Evolutionary conservation across 2,329 filamentous ascomycete species (phyloP).

Genomic region (Diaporthe ampelina): DNA sequence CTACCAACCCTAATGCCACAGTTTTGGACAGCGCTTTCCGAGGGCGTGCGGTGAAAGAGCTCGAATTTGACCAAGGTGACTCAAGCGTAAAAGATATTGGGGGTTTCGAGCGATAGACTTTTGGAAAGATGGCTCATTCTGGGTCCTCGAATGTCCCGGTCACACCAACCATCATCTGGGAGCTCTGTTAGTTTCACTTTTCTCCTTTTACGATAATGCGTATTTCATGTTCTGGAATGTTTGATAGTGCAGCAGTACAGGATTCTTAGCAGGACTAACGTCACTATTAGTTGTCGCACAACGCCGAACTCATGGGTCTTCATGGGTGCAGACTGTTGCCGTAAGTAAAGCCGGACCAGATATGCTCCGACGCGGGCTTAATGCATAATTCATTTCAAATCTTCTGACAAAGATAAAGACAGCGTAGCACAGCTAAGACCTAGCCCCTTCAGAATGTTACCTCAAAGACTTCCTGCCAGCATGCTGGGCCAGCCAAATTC

Average conservation of each 20-base stretch:
- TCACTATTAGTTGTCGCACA: conserved; percentile 32
- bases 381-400: conserved; percentile 37
- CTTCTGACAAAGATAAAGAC: not conserved
- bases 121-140: conserved; percentile 46
- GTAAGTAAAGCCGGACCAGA: not conserved
- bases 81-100: conserved; percentile 30
- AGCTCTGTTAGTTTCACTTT: conserved; percentile 33
- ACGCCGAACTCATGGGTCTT: conserved; percentile 38
- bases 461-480: not conserved
- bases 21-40: conserved; percentile 22
- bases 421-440: conserved; percentile 4
- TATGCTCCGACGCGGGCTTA: no score
- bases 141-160: conserved; percentile 44
- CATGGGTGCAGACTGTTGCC: conserved; percentile 31
- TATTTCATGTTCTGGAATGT: no score
- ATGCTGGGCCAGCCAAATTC: not conserved
- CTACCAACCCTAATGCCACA: conserved; percentile 41
- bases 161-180: conserved; percentile 44
- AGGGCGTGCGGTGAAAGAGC: conserved; percentile 36
- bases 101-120: conserved; percentile 44
- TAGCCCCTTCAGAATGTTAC: not conserved
- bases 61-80: conserved; percentile 22
- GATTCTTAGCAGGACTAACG: no score
- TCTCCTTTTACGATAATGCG: no score
- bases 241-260: no score